These are phyloP conservation scores for Magnusiomyces starmeri DNA, from an alignment of 1,139 yeast genomes.

Conservation along the genomic window DNA sequence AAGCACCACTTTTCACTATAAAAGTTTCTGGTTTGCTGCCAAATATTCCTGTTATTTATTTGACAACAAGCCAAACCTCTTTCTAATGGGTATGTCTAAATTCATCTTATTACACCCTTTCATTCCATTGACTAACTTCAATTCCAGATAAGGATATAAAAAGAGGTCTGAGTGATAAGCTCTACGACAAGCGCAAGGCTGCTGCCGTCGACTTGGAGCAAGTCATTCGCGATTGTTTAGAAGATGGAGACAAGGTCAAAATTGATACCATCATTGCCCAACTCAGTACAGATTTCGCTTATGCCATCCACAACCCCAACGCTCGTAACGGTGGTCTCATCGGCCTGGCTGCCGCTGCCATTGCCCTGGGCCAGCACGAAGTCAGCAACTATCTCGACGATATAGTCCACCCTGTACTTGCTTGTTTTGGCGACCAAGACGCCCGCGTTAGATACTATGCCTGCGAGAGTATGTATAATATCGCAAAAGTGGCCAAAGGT, in stretches of 20 bases:
- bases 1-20: too few species aligned
- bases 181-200: constrained; percentile 89
- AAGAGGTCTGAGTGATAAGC: constrained; percentile 80
- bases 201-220: constrained; percentile 90
- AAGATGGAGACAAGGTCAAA: constrained; percentile 58
- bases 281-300: constrained; percentile 61
- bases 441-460: constrained; percentile 95
- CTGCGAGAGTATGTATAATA: constrained; percentile 91
- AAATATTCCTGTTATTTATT: too few species aligned
- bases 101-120: background rate
- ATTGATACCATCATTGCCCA: constrained; percentile 64
- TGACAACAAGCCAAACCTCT: too few species aligned
- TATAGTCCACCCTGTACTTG: constrained; percentile 86
- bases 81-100: constrained; percentile 1
- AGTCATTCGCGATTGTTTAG: constrained; percentile 63
- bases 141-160: constrained; percentile 57
- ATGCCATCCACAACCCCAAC: constrained; percentile 70
- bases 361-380: constrained; percentile 68
- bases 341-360: constrained; percentile 70
- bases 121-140: background rate
- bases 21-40: too few species aligned
- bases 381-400: constrained; percentile 70
- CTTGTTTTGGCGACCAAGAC: constrained; percentile 95
- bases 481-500: constrained; percentile 95
- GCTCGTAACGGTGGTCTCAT: constrained; percentile 71